phyloP scores from a whole-genome alignment of 768 basidiomycete species.

The Hortiboletus flavorubellus region DNA sequence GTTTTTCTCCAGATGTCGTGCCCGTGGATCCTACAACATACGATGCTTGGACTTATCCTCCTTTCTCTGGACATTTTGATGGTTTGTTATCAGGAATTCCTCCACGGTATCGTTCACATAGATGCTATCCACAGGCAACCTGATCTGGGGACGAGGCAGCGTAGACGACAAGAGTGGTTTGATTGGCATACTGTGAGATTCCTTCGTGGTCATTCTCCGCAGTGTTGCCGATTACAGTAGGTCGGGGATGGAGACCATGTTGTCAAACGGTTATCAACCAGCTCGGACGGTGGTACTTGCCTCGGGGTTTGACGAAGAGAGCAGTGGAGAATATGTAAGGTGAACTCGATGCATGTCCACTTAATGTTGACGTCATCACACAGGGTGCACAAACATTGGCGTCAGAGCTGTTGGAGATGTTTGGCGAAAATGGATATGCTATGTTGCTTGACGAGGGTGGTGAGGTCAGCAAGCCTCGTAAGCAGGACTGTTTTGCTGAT shows the following conservation, averaged over 20 bases:
- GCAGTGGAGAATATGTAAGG: conserved; percentile 46
- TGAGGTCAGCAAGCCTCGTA: conserved; percentile 27
- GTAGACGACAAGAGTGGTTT: conserved; percentile 65
- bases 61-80: conserved; percentile 62
- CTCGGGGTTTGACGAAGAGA: conserved; percentile 79
- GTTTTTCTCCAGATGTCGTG: conserved; percentile 51
- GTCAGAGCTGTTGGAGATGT: conserved; percentile 49
- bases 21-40: conserved; percentile 57
- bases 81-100: conserved; percentile 29
- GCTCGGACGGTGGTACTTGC: conserved; percentile 58
- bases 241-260: conserved; percentile 58
- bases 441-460: conserved; percentile 89
- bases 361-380: not conserved
- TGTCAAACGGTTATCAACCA: conserved; percentile 63
- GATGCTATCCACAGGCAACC: conserved; percentile 23
- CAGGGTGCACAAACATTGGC: conserved; percentile 57
- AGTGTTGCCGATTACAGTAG: conserved; percentile 24
- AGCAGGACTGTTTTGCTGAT: not conserved
- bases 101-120: not conserved
- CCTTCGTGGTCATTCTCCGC: not conserved
- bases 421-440: conserved; percentile 70
- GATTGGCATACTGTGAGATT: conserved; percentile 55
- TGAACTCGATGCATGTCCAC: not conserved
- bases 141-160: conserved; percentile 50
- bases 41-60: conserved; percentile 56